These are phyloP conservation scores for Pyrenochaeta sp. DNA, from an alignment of 2,329 filamentous ascomycete species.

Conservation along the genomic window DNA sequence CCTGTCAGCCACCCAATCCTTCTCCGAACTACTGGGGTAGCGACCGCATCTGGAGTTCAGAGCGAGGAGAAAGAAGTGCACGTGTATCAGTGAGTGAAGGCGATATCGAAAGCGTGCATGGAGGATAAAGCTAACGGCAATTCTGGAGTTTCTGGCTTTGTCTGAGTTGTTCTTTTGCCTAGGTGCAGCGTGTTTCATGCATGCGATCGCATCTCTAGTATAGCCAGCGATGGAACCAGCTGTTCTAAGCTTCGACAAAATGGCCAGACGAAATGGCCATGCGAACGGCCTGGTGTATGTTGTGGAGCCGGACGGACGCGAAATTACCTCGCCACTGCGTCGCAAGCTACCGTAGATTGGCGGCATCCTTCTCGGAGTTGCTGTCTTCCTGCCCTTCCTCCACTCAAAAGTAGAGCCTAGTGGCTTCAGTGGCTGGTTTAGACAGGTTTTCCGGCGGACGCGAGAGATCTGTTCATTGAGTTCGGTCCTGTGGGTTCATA, in stretches of 20 bases:
- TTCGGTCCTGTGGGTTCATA: conserved; percentile 1
- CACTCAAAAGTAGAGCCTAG: background rate
- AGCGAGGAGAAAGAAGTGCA: background rate
- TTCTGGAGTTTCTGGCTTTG: conserved; percentile 25
- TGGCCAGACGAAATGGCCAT: conserved; percentile 15
- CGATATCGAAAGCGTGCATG: conserved; percentile 23
- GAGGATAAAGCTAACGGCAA: conserved; percentile 30
- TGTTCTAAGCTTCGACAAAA: conserved; percentile 13
- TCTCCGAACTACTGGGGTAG: background rate
- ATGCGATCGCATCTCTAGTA: conserved; percentile 20
- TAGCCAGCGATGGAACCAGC: conserved; percentile 20
- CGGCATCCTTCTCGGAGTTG: background rate
- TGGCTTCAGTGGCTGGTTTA: background rate
- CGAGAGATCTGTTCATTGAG: conserved; percentile 1
- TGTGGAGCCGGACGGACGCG: conserved; percentile 19
- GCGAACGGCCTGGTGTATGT: conserved; percentile 12
- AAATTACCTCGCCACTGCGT: conserved; percentile 13
- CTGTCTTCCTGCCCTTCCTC: background rate
- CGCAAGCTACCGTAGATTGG: background rate
- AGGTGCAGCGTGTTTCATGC: conserved; percentile 24
- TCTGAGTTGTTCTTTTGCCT: conserved; percentile 25
- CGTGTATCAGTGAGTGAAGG: background rate
- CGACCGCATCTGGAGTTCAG: background rate
- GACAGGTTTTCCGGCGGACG: background rate
- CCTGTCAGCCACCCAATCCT: conserved; percentile 23